A percentile compares a stretch with the other conserved stretches of the same genome.
Evolutionary conservation across 2,329 filamentous ascomycete genomes (phyloP).

Genomic region (Neocatenulostroma microsporum): DNA sequence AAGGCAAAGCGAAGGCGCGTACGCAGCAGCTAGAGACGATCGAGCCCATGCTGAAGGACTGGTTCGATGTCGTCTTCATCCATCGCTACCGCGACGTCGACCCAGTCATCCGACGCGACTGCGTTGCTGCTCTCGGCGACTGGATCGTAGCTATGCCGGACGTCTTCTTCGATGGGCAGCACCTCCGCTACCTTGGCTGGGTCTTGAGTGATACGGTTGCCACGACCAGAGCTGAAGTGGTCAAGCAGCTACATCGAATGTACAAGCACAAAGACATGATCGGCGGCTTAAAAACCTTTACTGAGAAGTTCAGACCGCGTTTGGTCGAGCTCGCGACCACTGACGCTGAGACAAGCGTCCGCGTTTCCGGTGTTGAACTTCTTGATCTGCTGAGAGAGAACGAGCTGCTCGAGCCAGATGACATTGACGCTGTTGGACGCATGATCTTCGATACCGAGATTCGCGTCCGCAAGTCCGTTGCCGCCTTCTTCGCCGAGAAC

Average conservation of each 20-base stretch:
- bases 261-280: slow-evolving; percentile 76
- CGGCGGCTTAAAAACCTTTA: slow-evolving; percentile 72
- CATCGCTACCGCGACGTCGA: slow-evolving; percentile 95
- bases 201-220: slow-evolving; percentile 75
- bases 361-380: slow-evolving; percentile 70
- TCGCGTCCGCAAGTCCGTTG: slow-evolving; percentile 78
- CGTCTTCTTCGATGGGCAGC: slow-evolving; percentile 81
- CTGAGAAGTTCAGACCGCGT: slow-evolving; percentile 78
- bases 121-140: slow-evolving; percentile 72
- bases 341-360: slow-evolving; percentile 73
- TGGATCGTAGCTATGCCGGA: slow-evolving; percentile 85
- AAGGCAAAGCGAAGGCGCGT: slow-evolving; percentile 63
- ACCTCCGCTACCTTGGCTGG: slow-evolving; percentile 92
- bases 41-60: slow-evolving; percentile 67
- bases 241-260: slow-evolving; percentile 72
- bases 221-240: slow-evolving; percentile 70
- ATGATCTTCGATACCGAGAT: slow-evolving; percentile 83
- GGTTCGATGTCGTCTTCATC: slow-evolving; percentile 87
- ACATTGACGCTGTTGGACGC: slow-evolving; percentile 80
- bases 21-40: slow-evolving; percentile 62
- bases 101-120: slow-evolving; percentile 78
- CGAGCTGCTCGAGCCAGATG: slow-evolving; percentile 80
- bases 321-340: slow-evolving; percentile 87
- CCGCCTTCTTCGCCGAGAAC: slow-evolving; percentile 82
- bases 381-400: slow-evolving; percentile 74